Percentiles rank a stretch among this genome's conserved stretches.
Evolutionary conservation across 768 basidiomycete genomes (phyloP).

Genomic region (Psilocybe azurescens): DNA sequence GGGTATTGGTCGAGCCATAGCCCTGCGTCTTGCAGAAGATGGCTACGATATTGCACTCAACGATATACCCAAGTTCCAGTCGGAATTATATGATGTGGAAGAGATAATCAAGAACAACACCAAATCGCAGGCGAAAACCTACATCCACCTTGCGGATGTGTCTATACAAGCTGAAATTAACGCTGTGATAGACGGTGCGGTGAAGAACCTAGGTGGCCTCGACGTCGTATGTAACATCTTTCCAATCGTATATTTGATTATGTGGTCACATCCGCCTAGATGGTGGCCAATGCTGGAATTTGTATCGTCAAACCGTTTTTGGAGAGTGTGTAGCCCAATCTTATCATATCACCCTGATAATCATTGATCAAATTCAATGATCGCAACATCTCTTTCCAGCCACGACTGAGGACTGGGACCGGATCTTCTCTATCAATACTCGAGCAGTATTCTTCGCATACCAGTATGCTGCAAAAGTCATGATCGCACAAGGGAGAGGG

Average conservation of each 20-base stretch:
- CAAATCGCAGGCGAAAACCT: conserved; percentile 5
- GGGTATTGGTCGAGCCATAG: conserved; percentile 56
- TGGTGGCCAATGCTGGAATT: conserved; percentile 50
- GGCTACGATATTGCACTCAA: conserved; percentile 49
- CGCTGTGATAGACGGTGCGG: conserved; percentile 18
- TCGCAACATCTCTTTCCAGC: conserved; percentile 26
- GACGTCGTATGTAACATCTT: conserved; percentile 23
- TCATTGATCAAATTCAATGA: not conserved
- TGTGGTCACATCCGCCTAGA: conserved; percentile 21
- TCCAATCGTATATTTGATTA: not conserved
- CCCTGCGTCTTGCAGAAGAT: conserved; percentile 47
- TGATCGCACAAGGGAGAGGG: conserved; percentile 60
- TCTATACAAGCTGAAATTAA: conserved; percentile 23
- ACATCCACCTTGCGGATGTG: conserved; percentile 21
- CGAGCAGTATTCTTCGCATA: conserved; percentile 67
- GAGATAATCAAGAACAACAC: conserved; percentile 19
- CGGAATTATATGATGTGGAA: conserved; percentile 14
- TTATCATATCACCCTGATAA: not conserved
- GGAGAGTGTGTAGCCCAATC: conserved; percentile 18
- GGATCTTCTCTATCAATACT: conserved; percentile 53
- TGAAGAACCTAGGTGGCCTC: conserved; percentile 20
- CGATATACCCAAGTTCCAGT: conserved; percentile 31
- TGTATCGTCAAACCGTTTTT: conserved; percentile 6
- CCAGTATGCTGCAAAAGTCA: conserved; percentile 64
- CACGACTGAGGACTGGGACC: conserved; percentile 43